phyloP scores from a whole-genome alignment of 148 eudicot species.

The Vaccinium darrowii region DNA sequence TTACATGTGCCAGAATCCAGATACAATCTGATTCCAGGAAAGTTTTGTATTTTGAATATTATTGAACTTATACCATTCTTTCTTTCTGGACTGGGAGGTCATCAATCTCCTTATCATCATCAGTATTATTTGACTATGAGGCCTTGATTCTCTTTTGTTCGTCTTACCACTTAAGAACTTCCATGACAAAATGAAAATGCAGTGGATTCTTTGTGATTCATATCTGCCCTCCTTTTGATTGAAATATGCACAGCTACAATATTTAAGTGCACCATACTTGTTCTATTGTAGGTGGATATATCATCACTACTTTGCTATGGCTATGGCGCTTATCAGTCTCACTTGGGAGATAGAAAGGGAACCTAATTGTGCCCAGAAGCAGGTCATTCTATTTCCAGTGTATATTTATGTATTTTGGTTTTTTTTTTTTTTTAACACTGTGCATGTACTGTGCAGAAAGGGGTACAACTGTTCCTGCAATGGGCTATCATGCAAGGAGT shows the following conservation, averaged over 20 bases:
- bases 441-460: constrained; percentile 54
- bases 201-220: constrained; percentile 7
- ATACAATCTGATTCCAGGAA: neutral
- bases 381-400: constrained; percentile 39
- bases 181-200: constrained; percentile 4
- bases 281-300: constrained; percentile 75
- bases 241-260: neutral
- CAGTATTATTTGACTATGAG: neutral
- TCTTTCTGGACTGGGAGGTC: neutral
- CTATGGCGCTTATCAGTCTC: constrained; percentile 91
- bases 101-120: neutral
- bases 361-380: constrained; percentile 83
- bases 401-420: no score
- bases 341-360: constrained; percentile 94
- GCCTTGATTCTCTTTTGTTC: constrained; percentile 3
- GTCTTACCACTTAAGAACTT: neutral
- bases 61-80: neutral
- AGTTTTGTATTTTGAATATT: neutral
- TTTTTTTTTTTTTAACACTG: neutral
- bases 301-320: constrained; percentile 96
- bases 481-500: constrained; percentile 99
- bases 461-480: constrained; percentile 78
- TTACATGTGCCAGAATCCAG: neutral
- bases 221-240: neutral
- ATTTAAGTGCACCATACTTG: constrained; percentile 8